A percentile compares a stretch with the other conserved stretches of the same genome.
These are phyloP conservation scores for Populus nigra DNA, from an alignment of 345 rosid genomes.

Conservation along the genomic window DNA sequence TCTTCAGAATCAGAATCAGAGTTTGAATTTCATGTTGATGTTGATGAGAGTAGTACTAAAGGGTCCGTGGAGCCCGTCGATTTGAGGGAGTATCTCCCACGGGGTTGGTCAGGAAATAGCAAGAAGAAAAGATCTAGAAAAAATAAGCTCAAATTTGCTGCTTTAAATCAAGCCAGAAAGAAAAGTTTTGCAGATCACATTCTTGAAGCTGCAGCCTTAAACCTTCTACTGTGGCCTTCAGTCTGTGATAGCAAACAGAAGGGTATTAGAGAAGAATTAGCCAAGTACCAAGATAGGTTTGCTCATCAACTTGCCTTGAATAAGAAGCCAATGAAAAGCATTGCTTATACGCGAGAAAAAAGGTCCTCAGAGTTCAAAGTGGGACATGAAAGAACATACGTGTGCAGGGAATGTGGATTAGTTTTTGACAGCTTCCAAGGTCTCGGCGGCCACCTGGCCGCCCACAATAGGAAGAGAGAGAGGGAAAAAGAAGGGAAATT, in stretches of 20 bases:
- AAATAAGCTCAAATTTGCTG: background rate
- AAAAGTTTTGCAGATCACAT: too few relatives aligned
- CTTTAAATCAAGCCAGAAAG: too few relatives aligned
- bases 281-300: too few relatives aligned
- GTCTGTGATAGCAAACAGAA: too few relatives aligned
- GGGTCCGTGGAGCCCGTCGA: background rate
- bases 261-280: too few relatives aligned
- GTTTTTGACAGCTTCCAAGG: background rate
- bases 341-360: background rate
- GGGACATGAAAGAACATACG: too few relatives aligned
- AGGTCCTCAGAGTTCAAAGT: background rate
- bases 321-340: too few relatives aligned
- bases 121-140: background rate
- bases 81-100: background rate
- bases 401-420: background rate
- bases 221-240: too few relatives aligned
- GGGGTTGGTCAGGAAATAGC: background rate
- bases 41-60: background rate
- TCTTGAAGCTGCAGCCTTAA: too few relatives aligned
- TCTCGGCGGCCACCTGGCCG: background rate
- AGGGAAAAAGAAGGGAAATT: background rate
- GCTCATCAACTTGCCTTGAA: too few relatives aligned
- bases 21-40: background rate
- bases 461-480: background rate
- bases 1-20: background rate